Evolutionary conservation across 179 eudicot genomes (phyloP), one percentile per base, ranked within the genome.

Genomic region (Vitellaria paradoxa): DNA sequence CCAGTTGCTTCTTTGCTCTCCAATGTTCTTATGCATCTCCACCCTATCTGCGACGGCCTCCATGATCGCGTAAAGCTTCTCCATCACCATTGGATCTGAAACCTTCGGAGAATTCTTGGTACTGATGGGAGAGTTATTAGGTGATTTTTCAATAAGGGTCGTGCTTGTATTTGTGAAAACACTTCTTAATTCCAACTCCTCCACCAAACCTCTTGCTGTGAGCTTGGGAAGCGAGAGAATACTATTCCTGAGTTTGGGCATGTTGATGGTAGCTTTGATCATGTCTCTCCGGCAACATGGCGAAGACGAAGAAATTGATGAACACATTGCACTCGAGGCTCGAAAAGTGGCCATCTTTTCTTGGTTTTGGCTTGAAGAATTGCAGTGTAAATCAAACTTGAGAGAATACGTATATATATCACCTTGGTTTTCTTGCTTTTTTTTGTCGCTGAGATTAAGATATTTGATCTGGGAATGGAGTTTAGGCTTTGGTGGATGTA

Each of bases 11-110:
- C 87, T 82, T 23, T 85, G 85, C 56, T 82, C 81, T 9, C 81
- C 81, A 1, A 85, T 79, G 13, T 82, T 85, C 60, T 66, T 75
- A 45, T 85, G 87, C 85, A 85, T 85, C 77, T 85, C 83, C 18
- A 85, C 85, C 53, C 87, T 80, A 67, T 82, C 82, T 0, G 82
- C 77, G 9, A 85, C 78, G 0, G 80, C 76, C 80, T 82, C 85
- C 74, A 80, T 14, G 18, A 85, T 78, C 9, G 75, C 79, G 42
- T 84, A 80, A 6, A 84, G 77, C 70, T 84, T 77, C 4, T 12
- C 75, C 11, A 62, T 70, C 62, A 76, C 76, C 84, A 50, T 11
- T 5, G 74, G 82, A 67, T 78, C 75, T 0, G 65, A 61, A 42
- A 21, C 57, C 18, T 65, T 50, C 0, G 5, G 15, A 17, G 18